phyloP scores from a whole-genome alignment of 176 grass and related monocot species.

The Aegilops sharonensis region DNA sequence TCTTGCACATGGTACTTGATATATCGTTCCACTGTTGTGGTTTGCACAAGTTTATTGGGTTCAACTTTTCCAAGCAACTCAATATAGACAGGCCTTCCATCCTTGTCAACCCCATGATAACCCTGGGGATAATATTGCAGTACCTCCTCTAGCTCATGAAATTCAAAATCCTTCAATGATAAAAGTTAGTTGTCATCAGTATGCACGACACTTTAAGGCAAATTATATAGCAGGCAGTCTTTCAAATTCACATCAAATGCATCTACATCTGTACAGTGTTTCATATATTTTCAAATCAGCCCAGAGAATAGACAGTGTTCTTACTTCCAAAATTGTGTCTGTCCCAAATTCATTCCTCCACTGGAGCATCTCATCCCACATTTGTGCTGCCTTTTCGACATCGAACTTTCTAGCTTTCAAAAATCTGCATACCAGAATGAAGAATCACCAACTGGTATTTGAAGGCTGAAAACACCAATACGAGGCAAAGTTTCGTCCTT shows the following conservation, averaged over 20 bases:
- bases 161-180: slow-evolving; percentile 89
- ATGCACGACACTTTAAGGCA: neutral
- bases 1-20: slow-evolving; percentile 96
- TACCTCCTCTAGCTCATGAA: slow-evolving; percentile 92
- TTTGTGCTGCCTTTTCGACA: slow-evolving; percentile 78
- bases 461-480: slow-evolving; percentile 24
- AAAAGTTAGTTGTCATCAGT: slow-evolving; percentile 27
- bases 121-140: slow-evolving; percentile 88
- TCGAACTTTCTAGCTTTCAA: slow-evolving; percentile 96
- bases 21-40: slow-evolving; percentile 86
- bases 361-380: slow-evolving; percentile 90
- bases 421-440: slow-evolving; percentile 64
- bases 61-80: slow-evolving; percentile 96
- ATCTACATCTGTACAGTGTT: neutral
- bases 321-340: slow-evolving; percentile 85
- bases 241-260: neutral
- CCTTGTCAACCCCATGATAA: slow-evolving; percentile 94
- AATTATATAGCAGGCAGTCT: neutral
- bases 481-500: neutral
- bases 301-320: slow-evolving; percentile 6
- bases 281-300: neutral
- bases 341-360: slow-evolving; percentile 93
- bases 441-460: slow-evolving; percentile 29
- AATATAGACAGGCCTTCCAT: slow-evolving; percentile 94
- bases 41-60: slow-evolving; percentile 84